Evolutionary conservation across 75 land plant species (phyloP).

Genomic region (Pinus taeda): DNA sequence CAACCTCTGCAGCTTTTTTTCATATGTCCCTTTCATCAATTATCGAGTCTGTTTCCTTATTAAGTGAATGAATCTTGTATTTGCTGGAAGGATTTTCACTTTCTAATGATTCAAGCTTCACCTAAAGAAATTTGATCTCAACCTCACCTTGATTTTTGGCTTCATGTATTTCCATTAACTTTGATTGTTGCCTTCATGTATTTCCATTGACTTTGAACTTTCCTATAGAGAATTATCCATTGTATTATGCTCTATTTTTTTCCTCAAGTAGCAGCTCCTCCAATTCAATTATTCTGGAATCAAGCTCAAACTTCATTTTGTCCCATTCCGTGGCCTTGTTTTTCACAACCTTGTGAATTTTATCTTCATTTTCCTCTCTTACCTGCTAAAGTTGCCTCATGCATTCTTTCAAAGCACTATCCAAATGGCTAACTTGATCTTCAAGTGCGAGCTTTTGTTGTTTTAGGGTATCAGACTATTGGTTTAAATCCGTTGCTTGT

Average conservation of each 20-base stretch:
- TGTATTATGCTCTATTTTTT: slow-evolving; percentile 28
- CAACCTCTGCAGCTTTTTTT: slow-evolving; percentile 57
- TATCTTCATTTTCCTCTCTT: slow-evolving; percentile 75
- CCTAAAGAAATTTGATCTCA: slow-evolving; percentile 35
- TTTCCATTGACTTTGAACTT: slow-evolving; percentile 43
- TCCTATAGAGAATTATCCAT: slow-evolving; percentile 32
- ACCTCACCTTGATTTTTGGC: slow-evolving; percentile 71
- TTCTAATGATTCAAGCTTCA: slow-evolving; percentile 45
- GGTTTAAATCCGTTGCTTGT: slow-evolving; percentile 56
- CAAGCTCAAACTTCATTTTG: slow-evolving; percentile 44
- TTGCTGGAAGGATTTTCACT: slow-evolving; percentile 66
- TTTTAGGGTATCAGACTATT: slow-evolving; percentile 50
- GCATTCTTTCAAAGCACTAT: slow-evolving; percentile 90
- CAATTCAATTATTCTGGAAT: slow-evolving; percentile 42
- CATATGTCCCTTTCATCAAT: slow-evolving; percentile 66
- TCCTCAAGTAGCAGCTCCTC: slow-evolving; percentile 34
- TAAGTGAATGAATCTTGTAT: slow-evolving; percentile 34
- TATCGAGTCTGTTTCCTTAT: slow-evolving; percentile 49
- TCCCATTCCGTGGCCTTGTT: slow-evolving; percentile 59
- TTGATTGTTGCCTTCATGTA: slow-evolving; percentile 50
- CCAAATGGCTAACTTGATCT: slow-evolving; percentile 64
- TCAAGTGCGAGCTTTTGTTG: slow-evolving; percentile 60
- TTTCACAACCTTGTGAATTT: slow-evolving; percentile 43
- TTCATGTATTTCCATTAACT: slow-evolving; percentile 46
- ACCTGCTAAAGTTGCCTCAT: slow-evolving; percentile 70